Evolutionary conservation across 208 protist species (phyloP).

Genomic region (Wallacemonas sp.): DNA sequence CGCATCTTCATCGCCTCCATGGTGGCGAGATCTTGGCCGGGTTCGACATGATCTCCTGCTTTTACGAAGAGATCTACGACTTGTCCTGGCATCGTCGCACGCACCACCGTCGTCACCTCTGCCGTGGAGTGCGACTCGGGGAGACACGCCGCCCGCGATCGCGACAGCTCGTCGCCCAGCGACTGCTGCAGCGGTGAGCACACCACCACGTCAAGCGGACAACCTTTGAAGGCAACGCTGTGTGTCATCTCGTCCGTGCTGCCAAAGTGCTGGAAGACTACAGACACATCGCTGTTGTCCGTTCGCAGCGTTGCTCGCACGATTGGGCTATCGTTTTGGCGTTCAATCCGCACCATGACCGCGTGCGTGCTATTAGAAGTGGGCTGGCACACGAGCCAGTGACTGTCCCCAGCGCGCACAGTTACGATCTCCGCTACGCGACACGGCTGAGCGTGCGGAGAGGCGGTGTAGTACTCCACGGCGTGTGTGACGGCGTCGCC

Average conservation of each 20-base stretch:
- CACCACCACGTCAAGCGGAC: constrained; percentile 39
- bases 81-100: constrained; percentile 93
- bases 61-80: constrained; percentile 84
- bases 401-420: neutral
- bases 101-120: constrained; percentile 7
- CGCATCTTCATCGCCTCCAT: constrained; percentile 98
- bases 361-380: neutral
- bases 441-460: constrained; percentile 24
- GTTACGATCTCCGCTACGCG: no score
- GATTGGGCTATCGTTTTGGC: neutral
- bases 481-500: no score
- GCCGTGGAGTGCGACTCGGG: neutral
- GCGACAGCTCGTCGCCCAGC: constrained; percentile 12
- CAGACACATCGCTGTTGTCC: neutral
- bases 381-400: neutral
- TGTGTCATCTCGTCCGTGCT: constrained; percentile 41
- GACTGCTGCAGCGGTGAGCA: constrained; percentile 31
- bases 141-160: neutral
- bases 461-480: constrained; percentile 24
- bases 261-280: constrained; percentile 40
- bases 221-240: constrained; percentile 42
- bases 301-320: neutral
- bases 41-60: constrained; percentile 79
- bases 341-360: neutral
- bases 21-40: constrained; percentile 85